Evolutionary conservation across 345 rosid genomes (phyloP), one percentile per base, ranked within the genome.

Genomic region (Ricinus communis): DNA sequence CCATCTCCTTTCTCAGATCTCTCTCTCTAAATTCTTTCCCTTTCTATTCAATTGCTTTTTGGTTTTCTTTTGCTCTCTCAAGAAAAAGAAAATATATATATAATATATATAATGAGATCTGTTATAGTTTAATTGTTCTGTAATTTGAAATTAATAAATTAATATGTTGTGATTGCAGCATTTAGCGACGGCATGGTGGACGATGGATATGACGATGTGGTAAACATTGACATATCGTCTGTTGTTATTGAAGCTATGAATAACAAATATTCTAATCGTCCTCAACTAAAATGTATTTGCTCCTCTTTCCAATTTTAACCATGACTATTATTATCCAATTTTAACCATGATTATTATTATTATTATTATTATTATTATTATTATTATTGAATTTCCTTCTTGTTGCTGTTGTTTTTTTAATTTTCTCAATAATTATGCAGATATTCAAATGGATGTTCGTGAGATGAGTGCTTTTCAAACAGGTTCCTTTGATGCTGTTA

Each of bases 111-210:
- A 4, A 4, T 33, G 13, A 56, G 16, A 56, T 28, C 53, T 19
- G 21, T 49, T 49, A 16, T 7, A 14, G 19, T 28, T 22, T 65
- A 16, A 51, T 58, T 57, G 25, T 41, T 40, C 8, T 33, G 38
- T 33, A 2, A 33, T 33, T 33, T 33, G 4, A 33, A 33, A 33
- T 33, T 33, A 33, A n/a, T n/a, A n/a, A n/a, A n/a, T n/a, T 33
- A 33, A 33, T 2, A 24, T 21, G 4, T 21, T 72, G 41, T 53
- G 68, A 22, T 7, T 49, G 74, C 83, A 90, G 98, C 86, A 40
- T 90, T 93, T 68, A 87, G 97, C 62, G 87, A 89, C 72, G 91
- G 83, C 18, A 81, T 93, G 98, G 87, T 81, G 67, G 89, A 87
- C 59, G 96, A 87, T 72, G 97, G 97, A 18, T 93, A 87, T 62